Conservation (phyloP, 2,329 filamentous ascomycete species). For the Ceratocystis harringtonii region DNA sequence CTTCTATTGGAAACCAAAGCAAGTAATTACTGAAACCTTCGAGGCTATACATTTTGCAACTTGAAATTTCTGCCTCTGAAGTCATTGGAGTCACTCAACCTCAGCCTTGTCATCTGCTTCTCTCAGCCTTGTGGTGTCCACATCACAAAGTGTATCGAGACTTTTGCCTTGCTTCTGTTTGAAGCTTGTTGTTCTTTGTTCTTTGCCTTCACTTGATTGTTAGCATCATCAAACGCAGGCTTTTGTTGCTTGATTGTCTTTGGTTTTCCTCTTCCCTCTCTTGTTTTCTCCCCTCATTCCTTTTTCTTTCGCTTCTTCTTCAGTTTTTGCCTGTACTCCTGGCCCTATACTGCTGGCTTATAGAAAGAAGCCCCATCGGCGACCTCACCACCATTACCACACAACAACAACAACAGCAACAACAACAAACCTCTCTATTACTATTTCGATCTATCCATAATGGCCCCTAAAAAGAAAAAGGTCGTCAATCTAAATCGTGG, state of each 20-base stretch:
- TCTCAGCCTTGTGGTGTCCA: conserved; percentile 1
- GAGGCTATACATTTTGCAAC: not conserved
- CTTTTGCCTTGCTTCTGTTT: conserved; percentile 2
- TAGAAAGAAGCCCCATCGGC: not conserved
- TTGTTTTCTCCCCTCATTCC: not conserved
- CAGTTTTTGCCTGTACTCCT: not conserved
- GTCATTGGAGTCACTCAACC: not conserved
- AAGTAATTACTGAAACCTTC: not conserved
- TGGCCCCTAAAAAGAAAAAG: conserved; percentile 79
- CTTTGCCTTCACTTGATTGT: not conserved
- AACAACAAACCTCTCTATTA: not conserved
- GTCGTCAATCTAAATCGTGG: conserved; percentile 82
- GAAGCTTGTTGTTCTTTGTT: conserved; percentile 1
- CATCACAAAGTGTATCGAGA: conserved; percentile 1
- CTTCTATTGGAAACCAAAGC: not conserved
- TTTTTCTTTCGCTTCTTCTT: not conserved
- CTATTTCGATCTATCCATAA: conserved; percentile 24
- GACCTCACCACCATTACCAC: not conserved
- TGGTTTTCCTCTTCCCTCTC: not conserved
- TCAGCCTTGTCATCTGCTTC: not conserved
- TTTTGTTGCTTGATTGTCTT: not conserved
- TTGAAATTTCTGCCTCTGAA: not conserved
- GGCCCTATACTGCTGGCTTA: not conserved
- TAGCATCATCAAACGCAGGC: not conserved
- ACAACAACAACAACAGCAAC: not conserved